Evolutionary conservation across 768 basidiomycete genomes (phyloP).

Genomic region (Saitozyma podzolica): DNA sequence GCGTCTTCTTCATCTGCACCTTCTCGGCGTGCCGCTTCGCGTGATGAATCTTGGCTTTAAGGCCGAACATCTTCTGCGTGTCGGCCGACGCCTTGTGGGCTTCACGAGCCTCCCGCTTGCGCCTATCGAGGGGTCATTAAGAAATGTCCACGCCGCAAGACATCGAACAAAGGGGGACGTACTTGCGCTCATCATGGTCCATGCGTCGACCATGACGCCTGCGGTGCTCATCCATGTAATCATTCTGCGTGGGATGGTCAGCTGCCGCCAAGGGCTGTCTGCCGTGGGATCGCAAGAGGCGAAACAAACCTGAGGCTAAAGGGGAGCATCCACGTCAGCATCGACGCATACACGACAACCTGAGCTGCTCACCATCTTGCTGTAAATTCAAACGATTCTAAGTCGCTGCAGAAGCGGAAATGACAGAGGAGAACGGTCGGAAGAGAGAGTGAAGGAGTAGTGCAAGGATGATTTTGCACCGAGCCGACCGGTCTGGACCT

Average conservation of each 20-base stretch:
- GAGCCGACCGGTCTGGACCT: too few species aligned
- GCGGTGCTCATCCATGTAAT: slow-evolving; percentile 98
- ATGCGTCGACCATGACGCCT: slow-evolving; percentile 92
- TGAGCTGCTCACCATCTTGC: slow-evolving; percentile 1
- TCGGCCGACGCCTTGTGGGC: slow-evolving; percentile 66
- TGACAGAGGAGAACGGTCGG: too few species aligned
- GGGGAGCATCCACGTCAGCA: background rate
- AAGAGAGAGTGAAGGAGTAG: too few species aligned
- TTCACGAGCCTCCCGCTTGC: slow-evolving; percentile 55
- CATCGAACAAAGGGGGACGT: slow-evolving; percentile 47
- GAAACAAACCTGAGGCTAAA: slow-evolving; percentile 35
- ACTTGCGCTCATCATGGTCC: slow-evolving; percentile 96
- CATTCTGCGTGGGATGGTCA: slow-evolving; percentile 65
- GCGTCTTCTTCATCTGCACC: slow-evolving; percentile 98
- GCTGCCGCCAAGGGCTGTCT: background rate
- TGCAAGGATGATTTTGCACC: too few species aligned
- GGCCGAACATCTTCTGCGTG: slow-evolving; percentile 91
- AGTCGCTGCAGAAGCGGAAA: too few species aligned
- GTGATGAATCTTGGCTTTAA: slow-evolving; percentile 97
- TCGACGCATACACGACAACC: background rate
- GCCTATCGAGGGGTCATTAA: slow-evolving; percentile 31
- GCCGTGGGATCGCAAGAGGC: background rate
- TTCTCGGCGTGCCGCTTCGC: slow-evolving; percentile 95
- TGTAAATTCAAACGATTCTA: background rate
- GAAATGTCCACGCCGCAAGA: background rate